Conservation (phyloP, 192 early-diverging fungal genomes). For the Podila clonocystis region DNA sequence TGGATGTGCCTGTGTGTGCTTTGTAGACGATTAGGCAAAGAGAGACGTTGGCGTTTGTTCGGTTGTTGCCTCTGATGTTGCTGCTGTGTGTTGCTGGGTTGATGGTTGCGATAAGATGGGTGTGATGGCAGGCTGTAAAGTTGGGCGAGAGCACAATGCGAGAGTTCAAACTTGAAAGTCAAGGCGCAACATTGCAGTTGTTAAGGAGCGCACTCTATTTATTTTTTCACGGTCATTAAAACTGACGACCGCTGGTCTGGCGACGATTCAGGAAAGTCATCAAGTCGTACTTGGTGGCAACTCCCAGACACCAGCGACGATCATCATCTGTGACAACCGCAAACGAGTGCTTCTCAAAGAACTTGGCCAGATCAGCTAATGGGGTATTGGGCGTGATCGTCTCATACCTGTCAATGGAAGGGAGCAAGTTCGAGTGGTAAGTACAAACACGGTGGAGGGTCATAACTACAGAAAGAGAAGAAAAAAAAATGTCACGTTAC, state of each 20-base stretch:
- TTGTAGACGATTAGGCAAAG: not conserved
- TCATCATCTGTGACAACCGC: conserved; percentile 84
- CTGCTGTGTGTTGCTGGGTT: too few relatives aligned
- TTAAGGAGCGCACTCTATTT: not conserved
- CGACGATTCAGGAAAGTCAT: conserved; percentile 77
- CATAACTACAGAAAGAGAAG: not conserved
- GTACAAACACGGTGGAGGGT: not conserved
- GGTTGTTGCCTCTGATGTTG: too few relatives aligned
- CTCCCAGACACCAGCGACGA: conserved; percentile 83
- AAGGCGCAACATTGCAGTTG: too few relatives aligned
- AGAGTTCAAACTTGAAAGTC: too few relatives aligned
- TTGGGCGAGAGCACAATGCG: too few relatives aligned
- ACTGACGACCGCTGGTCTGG: conserved; percentile 33
- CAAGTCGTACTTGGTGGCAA: conserved; percentile 81
- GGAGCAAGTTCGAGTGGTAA: not conserved
- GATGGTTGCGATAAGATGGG: too few relatives aligned
- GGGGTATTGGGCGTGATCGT: conserved; percentile 84
- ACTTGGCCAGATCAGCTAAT: conserved; percentile 78
- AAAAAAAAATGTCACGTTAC: too few relatives aligned
- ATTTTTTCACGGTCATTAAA: conserved; percentile 6
- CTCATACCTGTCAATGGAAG: conserved; percentile 60
- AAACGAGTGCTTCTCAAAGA: conserved; percentile 87
- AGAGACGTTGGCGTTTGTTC: too few relatives aligned
- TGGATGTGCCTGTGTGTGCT: not conserved
- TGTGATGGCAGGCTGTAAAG: too few relatives aligned